Conservation (phyloP, 169 alveolate genomes). For the Theileria luwenshuni region DNA sequence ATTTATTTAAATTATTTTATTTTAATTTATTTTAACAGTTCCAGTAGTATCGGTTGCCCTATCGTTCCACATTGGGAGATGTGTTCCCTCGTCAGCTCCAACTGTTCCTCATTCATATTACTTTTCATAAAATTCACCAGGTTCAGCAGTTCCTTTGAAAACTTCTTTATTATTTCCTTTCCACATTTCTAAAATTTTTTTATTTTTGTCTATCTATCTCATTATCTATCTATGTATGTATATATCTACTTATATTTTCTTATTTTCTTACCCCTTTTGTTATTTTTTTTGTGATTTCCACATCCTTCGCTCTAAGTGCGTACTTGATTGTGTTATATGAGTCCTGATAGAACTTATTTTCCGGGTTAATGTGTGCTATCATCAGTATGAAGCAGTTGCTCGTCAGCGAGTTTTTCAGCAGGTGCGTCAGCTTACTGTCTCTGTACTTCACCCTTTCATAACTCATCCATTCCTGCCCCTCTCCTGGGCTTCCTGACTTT, state of each 20-base stretch:
- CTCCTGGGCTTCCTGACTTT: slow-evolving; percentile 25
- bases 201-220: neutral
- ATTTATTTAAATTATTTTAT: neutral
- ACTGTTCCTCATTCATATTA: slow-evolving; percentile 10
- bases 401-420: slow-evolving; percentile 91
- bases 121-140: slow-evolving; percentile 16
- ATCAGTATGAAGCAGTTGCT: slow-evolving; percentile 92
- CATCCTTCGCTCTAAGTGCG: slow-evolving; percentile 92
- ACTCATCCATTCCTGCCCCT: slow-evolving; percentile 39
- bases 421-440: slow-evolving; percentile 94
- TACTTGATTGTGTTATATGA: slow-evolving; percentile 89
- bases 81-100: slow-evolving; percentile 10
- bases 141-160: slow-evolving; percentile 1
- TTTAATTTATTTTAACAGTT: neutral
- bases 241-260: neutral
- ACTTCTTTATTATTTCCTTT: slow-evolving; percentile 12
- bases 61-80: slow-evolving; percentile 6
- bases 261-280: neutral
- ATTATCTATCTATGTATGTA: no score
- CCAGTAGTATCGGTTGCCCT: slow-evolving; percentile 13
- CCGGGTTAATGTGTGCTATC: slow-evolving; percentile 93
- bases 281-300: slow-evolving; percentile 61
- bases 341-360: slow-evolving; percentile 82
- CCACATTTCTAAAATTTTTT: slow-evolving; percentile 13
- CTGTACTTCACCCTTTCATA: slow-evolving; percentile 91